Base-by-base conservation (phyloP, 1,284 basidiomycete genomes). In the Puccinia horiana region DNA sequence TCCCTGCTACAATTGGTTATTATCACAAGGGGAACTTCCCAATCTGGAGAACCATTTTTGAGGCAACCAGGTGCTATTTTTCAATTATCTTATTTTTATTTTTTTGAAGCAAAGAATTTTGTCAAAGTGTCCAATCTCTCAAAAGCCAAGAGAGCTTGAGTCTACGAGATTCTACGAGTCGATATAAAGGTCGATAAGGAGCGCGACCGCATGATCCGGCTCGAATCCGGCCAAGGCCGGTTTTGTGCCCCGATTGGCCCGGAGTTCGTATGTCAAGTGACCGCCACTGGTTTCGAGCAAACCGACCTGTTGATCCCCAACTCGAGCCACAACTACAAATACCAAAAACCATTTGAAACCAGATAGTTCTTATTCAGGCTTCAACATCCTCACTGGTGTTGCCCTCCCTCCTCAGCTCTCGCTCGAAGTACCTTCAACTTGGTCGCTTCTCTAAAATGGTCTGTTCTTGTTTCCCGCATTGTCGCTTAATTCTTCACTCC, bases 361-460 rank as follows among this genome's bases (percentile, higher is more conserved):
- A 58, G 6, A 5, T 58, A 16, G 52, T 18, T 54, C 23, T 54
- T n/a, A 18, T 54, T 29, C n/a, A 58, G 56, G 5, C 56, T 58
- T 58, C 35, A 65, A 8, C 61, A 65, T 65, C 61, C 20, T 29
- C 35, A 40, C 61, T 4, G 61, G 61, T 65, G 61, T 65, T 35
- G 58, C 58, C 58, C 58, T 61, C 29, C 58, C 29, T n/a, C 35
- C 35, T 40, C 61, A 65, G 61, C n/a, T 65, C 11, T 52, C 49
- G n/a, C n/a, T n/a, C 49, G 4, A 40, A 40, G 35, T 40, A 63
- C 35, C 35, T 16, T 23, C 35, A 65, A 32, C 61, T 65, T 40
- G 61, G 61, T 65, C 61, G 35, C 61, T 20, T 4, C 49, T 65
- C 35, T 12, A 65, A 65, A 65, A 65, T 65, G 61, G 61, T 65